These are phyloP conservation scores for Penicillium bialowiezense DNA, from an alignment of 495 filamentous ascomycete genomes.

Conservation along the genomic window DNA sequence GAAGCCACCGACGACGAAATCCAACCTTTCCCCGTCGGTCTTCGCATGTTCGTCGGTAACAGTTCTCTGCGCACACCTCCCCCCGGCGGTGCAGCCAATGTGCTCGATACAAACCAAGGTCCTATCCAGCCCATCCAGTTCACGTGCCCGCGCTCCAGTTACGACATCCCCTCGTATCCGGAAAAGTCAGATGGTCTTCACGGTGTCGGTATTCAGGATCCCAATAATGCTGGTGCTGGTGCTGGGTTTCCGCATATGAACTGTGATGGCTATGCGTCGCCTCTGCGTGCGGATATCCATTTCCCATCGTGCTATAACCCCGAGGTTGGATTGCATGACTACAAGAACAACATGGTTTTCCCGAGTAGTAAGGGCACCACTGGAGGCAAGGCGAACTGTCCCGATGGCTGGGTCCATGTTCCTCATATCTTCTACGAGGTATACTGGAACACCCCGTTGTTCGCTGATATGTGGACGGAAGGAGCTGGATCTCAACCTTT, in stretches of 20 bases:
- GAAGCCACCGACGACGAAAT: conserved; percentile 55
- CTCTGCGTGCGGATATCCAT: conserved; percentile 57
- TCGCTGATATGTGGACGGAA: conserved; percentile 43
- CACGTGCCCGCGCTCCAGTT: conserved; percentile 14
- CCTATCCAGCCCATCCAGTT: conserved; percentile 15
- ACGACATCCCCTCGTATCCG: conserved; percentile 11
- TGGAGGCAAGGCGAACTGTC: conserved; percentile 12
- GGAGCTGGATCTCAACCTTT: conserved; percentile 31
- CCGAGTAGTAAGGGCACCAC: conserved; percentile 12
- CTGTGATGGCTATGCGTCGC: conserved; percentile 42
- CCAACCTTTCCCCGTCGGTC: conserved; percentile 64
- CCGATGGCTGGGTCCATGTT: conserved; percentile 34
- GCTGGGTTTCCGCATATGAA: conserved; percentile 53
- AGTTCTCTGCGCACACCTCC: conserved; percentile 24
- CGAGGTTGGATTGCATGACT: conserved; percentile 8
- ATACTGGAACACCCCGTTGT: conserved; percentile 58
- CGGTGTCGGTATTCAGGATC: conserved; percentile 15
- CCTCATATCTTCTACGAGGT: conserved; percentile 70
- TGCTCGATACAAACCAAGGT: conserved; percentile 7
- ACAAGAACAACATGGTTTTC: conserved; percentile 12
- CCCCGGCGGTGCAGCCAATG: conserved; percentile 1
- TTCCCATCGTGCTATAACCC: conserved; percentile 49
- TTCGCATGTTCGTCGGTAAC: conserved; percentile 74
- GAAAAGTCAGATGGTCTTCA: conserved; percentile 9
- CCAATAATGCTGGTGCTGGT: conserved; percentile 11